Percentiles rank a stretch among this genome's conserved stretches.
Evolutionary conservation across 2,329 filamentous ascomycete species (phyloP).

Genomic region (Penicillium oxalicum): DNA sequence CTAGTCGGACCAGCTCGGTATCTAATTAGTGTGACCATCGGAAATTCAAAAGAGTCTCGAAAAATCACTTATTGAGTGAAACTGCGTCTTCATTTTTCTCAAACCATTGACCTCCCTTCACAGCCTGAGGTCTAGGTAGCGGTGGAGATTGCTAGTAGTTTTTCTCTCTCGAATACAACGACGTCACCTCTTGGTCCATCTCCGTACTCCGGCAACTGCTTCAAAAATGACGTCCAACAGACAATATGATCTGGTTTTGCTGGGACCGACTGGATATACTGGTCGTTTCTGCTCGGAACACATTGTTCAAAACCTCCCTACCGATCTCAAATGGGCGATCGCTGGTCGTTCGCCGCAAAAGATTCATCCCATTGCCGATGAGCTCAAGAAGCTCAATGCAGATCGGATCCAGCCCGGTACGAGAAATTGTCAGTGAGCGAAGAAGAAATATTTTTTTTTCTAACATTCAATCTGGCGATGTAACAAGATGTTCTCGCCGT

Average conservation of each 20-base stretch:
- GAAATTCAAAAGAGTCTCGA: no score
- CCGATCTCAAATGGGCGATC: constrained; percentile 78
- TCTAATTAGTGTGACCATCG: not conserved
- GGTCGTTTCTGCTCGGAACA: constrained; percentile 71
- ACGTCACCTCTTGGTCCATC: not conserved
- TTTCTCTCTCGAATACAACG: no score
- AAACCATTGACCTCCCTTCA: no score
- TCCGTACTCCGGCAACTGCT: not conserved
- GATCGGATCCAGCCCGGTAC: constrained; percentile 67
- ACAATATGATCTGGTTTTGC: constrained; percentile 60
- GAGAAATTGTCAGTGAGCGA: constrained; percentile 5
- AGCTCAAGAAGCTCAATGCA: constrained; percentile 60
- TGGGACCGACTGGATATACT: constrained; percentile 75
- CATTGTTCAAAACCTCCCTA: constrained; percentile 64
- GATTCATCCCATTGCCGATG: constrained; percentile 61
- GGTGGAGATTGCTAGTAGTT: no score
- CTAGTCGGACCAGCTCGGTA: no score
- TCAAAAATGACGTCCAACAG: constrained; percentile 39
- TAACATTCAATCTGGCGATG: constrained; percentile 4
- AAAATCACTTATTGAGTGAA: no score
- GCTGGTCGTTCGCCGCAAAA: constrained; percentile 76
- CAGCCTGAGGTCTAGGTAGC: no score
- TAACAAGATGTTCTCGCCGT: constrained; percentile 40
- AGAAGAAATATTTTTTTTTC: not conserved
- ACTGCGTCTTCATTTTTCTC: no score